Base-by-base conservation (phyloP, 2,329 filamentous ascomycete genomes). In the Monilinia aucupariae region DNA sequence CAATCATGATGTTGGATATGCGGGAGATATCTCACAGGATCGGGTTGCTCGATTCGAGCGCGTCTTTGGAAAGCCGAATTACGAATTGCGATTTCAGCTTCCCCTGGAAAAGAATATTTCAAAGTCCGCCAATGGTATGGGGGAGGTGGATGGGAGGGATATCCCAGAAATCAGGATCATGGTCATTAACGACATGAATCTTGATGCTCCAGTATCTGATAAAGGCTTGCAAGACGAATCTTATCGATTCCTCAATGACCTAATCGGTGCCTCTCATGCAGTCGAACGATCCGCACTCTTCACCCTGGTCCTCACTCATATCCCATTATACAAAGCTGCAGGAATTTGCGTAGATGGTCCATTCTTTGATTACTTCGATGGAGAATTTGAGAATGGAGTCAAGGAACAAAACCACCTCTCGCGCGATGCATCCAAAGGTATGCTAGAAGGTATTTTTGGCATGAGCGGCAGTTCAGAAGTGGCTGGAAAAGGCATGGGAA, bases 1-100 rank as follows among this genome's bases (percentile, higher is more conserved):
- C 1, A 99, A 99, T 72, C 94, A 99, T 74, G 94, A 99, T 75
- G 87, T 99, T 71, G 94, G 94, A 41, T 99, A 99, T 74, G 91
- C 92, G 0, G 94, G 94, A 3, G 94, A 99, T 75, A 82, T 97
- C 65, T 91, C 88, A 48, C 77, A 81, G n/a, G 81, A 85, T 65
- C 85, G 92, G 4, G 80, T 97, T 61, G 79, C 84, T 34, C 84
- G 94, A 1, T 99, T 97, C 73, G 92, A 96, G 76, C 81, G 82
- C 27, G 83, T 84, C 1, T 99, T 96, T 77, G 94, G 94, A 63
- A 90, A 86, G 67, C 85, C 90, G 22, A 96, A 97, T 74, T 99
- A 96, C 82, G 92, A 96, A 72, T 82, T 96, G 13, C 84, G 87
- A 41, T 97, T 85, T 72, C 82, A 83, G 74, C 74, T 88, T 64